Base-by-base conservation (phyloP, 169 alveolate genomes). In the Babesia ovis region DNA sequence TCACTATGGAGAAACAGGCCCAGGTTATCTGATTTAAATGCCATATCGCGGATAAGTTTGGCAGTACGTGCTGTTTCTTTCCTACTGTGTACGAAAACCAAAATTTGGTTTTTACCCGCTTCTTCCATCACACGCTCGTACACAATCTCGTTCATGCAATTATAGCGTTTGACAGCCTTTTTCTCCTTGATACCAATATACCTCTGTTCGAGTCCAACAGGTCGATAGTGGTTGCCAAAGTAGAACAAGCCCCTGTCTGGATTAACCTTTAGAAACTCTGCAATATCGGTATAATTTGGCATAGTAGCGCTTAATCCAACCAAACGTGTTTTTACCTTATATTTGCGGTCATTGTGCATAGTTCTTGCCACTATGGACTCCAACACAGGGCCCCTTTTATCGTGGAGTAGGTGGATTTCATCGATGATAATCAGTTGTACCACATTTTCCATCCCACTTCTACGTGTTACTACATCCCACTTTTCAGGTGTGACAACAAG, bases 241-340 rank as follows among this genome's bases (percentile, higher is more conserved):
- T 94, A 93, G 86, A 92, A 97, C 46, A 97, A 90, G 3, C 99
- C 99, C 70, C 84, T 86, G 37, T 91, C 93, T 18, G 82, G 62
- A 27, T 93, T 66, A 3, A 98, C 99, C 64, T 98, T 90, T 55
- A 98, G 89, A 77, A 98, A 97, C 46, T 92, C 92, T 11, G 99
- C 99, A 23, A 98, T 99, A 85, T 98, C 99, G 51, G 91, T 91
- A 89, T 95, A 98, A 89, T 98, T 98, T 29, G 99, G 99, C 56
- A 98, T 84, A 0, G 99, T 98, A 1, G 99, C 99, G n/a, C 99
- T 96, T 41, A 98, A 90, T 1, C 99, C 99, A 16, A 98, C 98
- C 32, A 96, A 46, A 23, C 87, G 43, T 23, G 87, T 79, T 71
- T 61, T 79, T 22, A 59, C 22, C 32, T 90, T 75, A 4, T 57